Base-by-base conservation (phyloP, 345 rosid genomes). In the Carallia pectinifolia region DNA sequence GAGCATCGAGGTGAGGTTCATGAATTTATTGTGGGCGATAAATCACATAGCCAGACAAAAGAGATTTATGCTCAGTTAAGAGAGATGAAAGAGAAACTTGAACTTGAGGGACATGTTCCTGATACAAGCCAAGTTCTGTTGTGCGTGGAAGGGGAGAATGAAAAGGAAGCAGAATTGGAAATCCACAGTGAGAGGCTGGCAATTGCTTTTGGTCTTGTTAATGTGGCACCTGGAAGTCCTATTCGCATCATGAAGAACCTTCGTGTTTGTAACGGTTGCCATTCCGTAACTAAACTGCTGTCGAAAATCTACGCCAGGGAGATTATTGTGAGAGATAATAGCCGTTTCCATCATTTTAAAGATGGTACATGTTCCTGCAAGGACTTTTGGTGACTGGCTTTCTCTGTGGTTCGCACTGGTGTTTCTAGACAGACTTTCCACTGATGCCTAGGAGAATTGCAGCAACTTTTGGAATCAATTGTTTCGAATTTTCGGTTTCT, bases 301-400 rank as follows among this genome's bases (percentile, higher is more conserved):
- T 80, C 81, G 4, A 80, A 77, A 65, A 55, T 80, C 19, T 74
- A 72, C 47, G 40, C 40, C 6, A 80, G 81, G 69, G 52, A 47
- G 23, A 62, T 80, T 53, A 38, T 74, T 52, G 78, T 76, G 3
- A 69, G 83, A 19, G 83, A 76, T 34, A 67, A 71, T 3, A 81
- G 66, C 66, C 75, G 80, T 6, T 80, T 80, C 74, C 83, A 80
- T 39, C 80, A 73, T 7, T 76, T 80, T 73, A 76, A 67, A 33
- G 68, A 62, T 4, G 77, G 81, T 62, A 58, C 23, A 7, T 76
- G 81, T 30, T 82, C 81, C 48, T 79, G 77, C 36, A 61, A 76
- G 6, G 81, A 73, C 62, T 79, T 73, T 53, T 74, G 68, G 77
- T 74, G 58, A 48, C 63, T 44, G 50, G 16, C 50, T 12, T 44